Percentiles rank a stretch among this genome's conserved stretches.
These are phyloP conservation scores for Porcisia hertigi DNA, from an alignment of 208 protist species.

Conservation along the genomic window DNA sequence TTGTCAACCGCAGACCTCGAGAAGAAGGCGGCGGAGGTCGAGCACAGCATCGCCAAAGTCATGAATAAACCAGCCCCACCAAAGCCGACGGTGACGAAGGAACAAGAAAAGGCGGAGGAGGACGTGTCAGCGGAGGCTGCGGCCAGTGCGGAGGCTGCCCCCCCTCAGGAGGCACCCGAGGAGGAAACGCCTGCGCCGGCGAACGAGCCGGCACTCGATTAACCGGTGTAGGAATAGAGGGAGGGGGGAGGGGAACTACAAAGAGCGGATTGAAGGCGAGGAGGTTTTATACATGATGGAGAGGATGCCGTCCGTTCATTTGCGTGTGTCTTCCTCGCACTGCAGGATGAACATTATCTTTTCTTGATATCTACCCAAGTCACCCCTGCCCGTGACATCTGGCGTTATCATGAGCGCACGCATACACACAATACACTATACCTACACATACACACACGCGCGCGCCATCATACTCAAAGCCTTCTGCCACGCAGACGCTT, in stretches of 20 bases:
- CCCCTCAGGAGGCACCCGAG: conserved; percentile 5
- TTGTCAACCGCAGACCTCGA: conserved; percentile 45
- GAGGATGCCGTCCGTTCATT: not conserved
- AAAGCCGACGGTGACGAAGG: conserved; percentile 48
- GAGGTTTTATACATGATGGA: not conserved
- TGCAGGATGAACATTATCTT: not conserved
- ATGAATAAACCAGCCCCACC: conserved; percentile 50
- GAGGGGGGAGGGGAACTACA: not conserved
- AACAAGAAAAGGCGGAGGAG: conserved; percentile 31
- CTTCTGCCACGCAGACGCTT: not conserved
- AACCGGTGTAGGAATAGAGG: not conserved
- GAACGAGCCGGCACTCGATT: conserved; percentile 39
- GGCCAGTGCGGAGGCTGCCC: conserved; percentile 14
- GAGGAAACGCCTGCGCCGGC: conserved; percentile 32
- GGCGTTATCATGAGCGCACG: not conserved
- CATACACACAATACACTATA: not conserved
- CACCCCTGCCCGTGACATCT: not conserved
- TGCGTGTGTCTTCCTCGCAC: conserved; percentile 4
- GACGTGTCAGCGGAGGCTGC: conserved; percentile 21
- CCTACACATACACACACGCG: not conserved
- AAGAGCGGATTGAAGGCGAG: not conserved
- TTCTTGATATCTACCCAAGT: not conserved
- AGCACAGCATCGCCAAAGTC: conserved; percentile 40
- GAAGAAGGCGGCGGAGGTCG: conserved; percentile 41
- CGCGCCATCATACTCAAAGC: not conserved